Base-by-base conservation (phyloP, 768 basidiomycete species). In the Lepiota venenata region DNA sequence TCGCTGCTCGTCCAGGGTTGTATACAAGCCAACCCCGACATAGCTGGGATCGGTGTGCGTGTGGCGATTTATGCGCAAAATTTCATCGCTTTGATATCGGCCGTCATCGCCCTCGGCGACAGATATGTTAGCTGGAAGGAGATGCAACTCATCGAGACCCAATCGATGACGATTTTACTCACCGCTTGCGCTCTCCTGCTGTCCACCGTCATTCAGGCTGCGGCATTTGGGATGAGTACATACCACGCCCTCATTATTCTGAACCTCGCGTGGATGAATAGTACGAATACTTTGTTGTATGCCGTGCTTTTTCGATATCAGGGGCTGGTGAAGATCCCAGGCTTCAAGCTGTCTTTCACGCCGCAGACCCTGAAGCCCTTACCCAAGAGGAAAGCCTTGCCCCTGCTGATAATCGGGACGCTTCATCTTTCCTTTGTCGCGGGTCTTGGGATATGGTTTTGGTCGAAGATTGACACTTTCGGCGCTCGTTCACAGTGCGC, bases 241-340 rank as follows among this genome's bases (percentile, higher is more conserved):
- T 65, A 58, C 51, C 63, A 67, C 48, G 60, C 52, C 4, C 52
- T 39, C 36, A 58, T 68, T 46, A 51, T 70, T 16, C 65, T 68
- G 43, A 59, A 57, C 42, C 56, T 64, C 22, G 61, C 61, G 50
- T 69, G 67, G 64, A 64, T 63, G 58, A 64, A 63, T 46, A 65
- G 64, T 41, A 64, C 61, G 5, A 66, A 60, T 37, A 37, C 58
- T 6, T 55, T 55, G 29, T 40, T 48, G 20, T 55, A 48, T 38
- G 21, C 63, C 47, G 58, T 58, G 6, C 39, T 52, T 3, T 49
- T 56, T 59, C 35, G 49, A 50, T n/a, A 50, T 37, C 48, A 49
- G 22, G 46, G 46, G 3, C 9, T 36, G 41, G 41, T 36, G 9
- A 12, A 15, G 14, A 8, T 47, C 21, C 14, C 46, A 12, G 7